phyloP scores from a whole-genome alignment of 345 rosid species.

The Brassica cretica region DNA sequence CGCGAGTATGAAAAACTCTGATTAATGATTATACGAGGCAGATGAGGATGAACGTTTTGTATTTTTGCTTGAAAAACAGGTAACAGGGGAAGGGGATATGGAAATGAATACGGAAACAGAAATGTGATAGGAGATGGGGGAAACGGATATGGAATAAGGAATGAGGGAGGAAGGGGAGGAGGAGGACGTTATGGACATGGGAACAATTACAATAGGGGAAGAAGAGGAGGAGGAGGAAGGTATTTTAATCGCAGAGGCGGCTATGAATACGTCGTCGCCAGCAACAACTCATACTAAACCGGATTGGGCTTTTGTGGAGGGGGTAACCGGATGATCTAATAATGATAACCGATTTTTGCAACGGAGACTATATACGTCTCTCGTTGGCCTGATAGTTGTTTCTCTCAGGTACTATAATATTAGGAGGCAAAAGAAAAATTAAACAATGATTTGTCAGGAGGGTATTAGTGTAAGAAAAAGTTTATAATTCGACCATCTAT shows the following conservation, averaged over 20 bases:
- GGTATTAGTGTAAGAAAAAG: background rate
- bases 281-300: conserved; percentile 26
- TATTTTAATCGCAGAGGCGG: conserved; percentile 15
- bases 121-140: background rate
- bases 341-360: conserved; percentile 4
- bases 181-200: conserved; percentile 15
- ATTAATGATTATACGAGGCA: background rate
- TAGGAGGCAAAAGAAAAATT: background rate
- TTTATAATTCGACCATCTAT: background rate
- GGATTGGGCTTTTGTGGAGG: conserved; percentile 11
- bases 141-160: background rate
- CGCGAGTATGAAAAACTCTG: background rate
- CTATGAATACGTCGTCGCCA: conserved; percentile 12
- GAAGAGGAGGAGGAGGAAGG: conserved; percentile 24
- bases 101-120: background rate
- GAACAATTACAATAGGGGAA: conserved; percentile 17
- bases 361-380: conserved; percentile 8
- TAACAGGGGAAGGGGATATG: conserved; percentile 23
- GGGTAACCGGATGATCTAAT: conserved; percentile 5
- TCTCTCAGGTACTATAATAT: conserved; percentile 8
- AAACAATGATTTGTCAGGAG: background rate
- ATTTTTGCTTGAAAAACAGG: conserved; percentile 20
- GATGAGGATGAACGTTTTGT: background rate
- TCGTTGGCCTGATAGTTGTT: background rate
- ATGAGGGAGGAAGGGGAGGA: conserved; percentile 21